These are phyloP conservation scores for Thalassiosira mediterranea DNA, from an alignment of 352 stramenopile genomes.

Conservation along the genomic window DNA sequence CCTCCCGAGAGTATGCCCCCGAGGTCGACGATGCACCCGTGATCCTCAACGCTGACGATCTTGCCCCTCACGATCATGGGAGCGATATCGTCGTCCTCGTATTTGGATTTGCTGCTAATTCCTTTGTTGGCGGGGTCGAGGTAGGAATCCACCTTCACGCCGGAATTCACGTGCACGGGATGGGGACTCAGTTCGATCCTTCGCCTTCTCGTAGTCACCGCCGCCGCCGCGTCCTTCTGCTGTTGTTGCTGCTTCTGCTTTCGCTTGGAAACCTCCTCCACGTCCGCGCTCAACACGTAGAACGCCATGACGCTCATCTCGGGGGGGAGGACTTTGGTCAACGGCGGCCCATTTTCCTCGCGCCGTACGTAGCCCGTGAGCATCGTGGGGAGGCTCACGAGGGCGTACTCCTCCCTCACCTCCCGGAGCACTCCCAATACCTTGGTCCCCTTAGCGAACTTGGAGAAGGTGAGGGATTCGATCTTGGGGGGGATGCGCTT, in stretches of 20 bases:
- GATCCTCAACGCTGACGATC: conserved; percentile 91
- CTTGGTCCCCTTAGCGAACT: conserved; percentile 68
- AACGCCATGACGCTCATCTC: conserved; percentile 53
- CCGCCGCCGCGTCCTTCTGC: neutral
- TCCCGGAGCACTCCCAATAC: conserved; percentile 90
- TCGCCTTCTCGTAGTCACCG: conserved; percentile 37
- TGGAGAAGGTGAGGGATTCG: conserved; percentile 68
- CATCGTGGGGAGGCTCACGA: conserved; percentile 92
- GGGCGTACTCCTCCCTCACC: conserved; percentile 86
- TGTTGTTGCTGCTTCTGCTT: conserved; percentile 2
- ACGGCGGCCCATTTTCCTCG: conserved; percentile 15
- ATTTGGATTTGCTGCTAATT: neutral
- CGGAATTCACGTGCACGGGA: conserved; percentile 87
- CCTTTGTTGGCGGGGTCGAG: neutral
- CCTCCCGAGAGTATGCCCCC: conserved; percentile 75
- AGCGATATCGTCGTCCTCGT: conserved; percentile 6
- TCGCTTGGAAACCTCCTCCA: conserved; percentile 22
- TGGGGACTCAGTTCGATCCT: conserved; percentile 91
- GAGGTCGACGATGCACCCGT: conserved; percentile 92
- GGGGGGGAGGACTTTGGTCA: conserved; percentile 40
- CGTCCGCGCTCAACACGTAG: conserved; percentile 32
- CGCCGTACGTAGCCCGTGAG: conserved; percentile 90
- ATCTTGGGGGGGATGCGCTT: conserved; percentile 55
- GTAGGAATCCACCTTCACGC: conserved; percentile 75
- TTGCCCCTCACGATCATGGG: conserved; percentile 86